Base-by-base conservation (phyloP, 2,329 filamentous ascomycete genomes). In the Tympanopsis confertula region DNA sequence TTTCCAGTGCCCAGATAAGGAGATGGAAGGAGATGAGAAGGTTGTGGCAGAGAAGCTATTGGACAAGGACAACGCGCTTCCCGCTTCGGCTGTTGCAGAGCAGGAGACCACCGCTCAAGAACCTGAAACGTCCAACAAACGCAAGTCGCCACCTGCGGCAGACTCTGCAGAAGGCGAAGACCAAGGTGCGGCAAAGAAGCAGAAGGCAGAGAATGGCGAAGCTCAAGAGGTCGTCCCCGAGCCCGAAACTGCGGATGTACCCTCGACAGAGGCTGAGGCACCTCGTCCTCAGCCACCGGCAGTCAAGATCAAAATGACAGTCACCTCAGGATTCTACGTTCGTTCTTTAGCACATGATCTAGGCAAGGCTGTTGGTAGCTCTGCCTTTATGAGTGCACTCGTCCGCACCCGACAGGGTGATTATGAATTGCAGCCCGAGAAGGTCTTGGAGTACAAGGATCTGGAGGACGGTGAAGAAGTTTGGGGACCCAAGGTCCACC, bases 251-350 rank as follows among this genome's bases (percentile, higher is more conserved):
- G n/a, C n/a, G n/a, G n/a, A n/a, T n/a, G n/a, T n/a, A n/a, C n/a
- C n/a, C n/a, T 33, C 30, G 7, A 26, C 7, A 10, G 22, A 26
- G n/a, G n/a, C 22, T n/a, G n/a, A n/a, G n/a, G n/a, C n/a, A n/a
- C n/a, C n/a, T n/a, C n/a, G n/a, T 15, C 22, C 22, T 26, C 30
- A 33, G 19, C 51, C 71, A 13, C 65, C 75, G 3, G 78, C 76
- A 1, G 72, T 70, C 29, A 71, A 69, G 42, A 61, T 82, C 39
- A 68, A 68, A 42, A 78, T 82, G 72, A 78, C 72, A 4, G 77
- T 81, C 35, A 73, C 76, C 13, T 78, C 74, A 2, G 78, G 78
- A 38, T 82, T 82, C 62, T 82, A 82, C 56, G 78, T 82, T 17
- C 74, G 78, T 38, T 77, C 71, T 24, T 62, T 82, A 20, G 71